These are phyloP conservation scores for Leucocoprinus birnbaumii DNA, from an alignment of 768 basidiomycete species.

Conservation along the genomic window DNA sequence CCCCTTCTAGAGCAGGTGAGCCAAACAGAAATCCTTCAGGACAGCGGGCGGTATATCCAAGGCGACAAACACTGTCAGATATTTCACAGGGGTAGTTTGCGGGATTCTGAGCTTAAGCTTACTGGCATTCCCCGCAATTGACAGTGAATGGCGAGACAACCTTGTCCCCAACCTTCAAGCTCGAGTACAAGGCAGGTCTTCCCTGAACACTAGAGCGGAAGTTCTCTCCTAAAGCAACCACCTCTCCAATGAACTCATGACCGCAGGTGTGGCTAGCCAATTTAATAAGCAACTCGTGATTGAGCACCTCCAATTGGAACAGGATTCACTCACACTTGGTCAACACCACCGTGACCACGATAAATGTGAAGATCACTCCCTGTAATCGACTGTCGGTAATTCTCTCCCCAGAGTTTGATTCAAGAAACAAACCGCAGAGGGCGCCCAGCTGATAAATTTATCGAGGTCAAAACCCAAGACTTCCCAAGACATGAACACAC, in stretches of 20 bases:
- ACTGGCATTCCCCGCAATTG: conserved; percentile 89
- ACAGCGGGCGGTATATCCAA: conserved; percentile 75
- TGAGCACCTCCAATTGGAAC: no score
- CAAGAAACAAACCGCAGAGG: not conserved
- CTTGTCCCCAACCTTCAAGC: conserved; percentile 67
- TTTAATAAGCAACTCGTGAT: not conserved
- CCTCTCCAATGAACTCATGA: conserved; percentile 77
- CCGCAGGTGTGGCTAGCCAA: conserved; percentile 57
- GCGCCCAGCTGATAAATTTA: conserved; percentile 22
- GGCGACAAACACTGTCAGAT: conserved; percentile 56
- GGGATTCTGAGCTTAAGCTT: conserved; percentile 28
- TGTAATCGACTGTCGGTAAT: conserved; percentile 14
- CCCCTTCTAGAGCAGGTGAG: conserved; percentile 61
- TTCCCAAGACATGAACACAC: conserved; percentile 12
- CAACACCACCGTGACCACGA: conserved; percentile 55
- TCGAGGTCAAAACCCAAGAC: conserved; percentile 30
- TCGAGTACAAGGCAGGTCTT: conserved; percentile 61
- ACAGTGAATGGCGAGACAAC: conserved; percentile 80
- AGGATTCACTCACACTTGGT: conserved; percentile 44
- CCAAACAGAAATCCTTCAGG: conserved; percentile 62
- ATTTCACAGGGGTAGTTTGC: not conserved
- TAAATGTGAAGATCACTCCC: conserved; percentile 77
- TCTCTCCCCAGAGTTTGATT: no score
- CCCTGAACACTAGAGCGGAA: conserved; percentile 39
- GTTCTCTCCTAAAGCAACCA: conserved; percentile 62